Conservation (phyloP, 2,329 filamentous ascomycete species). For the Epicoccum sorghinum region DNA sequence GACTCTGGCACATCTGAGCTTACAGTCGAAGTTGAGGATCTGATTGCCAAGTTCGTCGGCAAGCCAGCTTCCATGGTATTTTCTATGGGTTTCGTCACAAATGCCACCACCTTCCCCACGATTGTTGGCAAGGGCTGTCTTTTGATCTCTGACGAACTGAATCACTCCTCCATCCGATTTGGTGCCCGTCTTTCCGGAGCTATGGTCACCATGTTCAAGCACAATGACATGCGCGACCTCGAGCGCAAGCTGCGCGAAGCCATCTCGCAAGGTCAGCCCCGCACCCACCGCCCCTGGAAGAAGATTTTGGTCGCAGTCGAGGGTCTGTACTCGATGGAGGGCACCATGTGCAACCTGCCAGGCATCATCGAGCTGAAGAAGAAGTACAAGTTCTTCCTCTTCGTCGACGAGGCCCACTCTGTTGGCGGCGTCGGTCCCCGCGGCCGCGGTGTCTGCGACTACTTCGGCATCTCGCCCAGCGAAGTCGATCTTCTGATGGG, state of each 20-base stretch:
- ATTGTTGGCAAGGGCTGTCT: conserved; percentile 91
- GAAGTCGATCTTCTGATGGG: conserved; percentile 98
- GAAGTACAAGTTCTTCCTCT: conserved; percentile 96
- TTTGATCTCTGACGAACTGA: conserved; percentile 95
- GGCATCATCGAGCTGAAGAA: conserved; percentile 85
- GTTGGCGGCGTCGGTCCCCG: conserved; percentile 88
- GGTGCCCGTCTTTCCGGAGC: conserved; percentile 92
- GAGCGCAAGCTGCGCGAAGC: conserved; percentile 86
- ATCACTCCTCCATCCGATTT: conserved; percentile 96
- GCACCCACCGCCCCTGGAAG: conserved; percentile 99
- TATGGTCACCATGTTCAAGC: conserved; percentile 95
- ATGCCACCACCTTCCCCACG: conserved; percentile 89
- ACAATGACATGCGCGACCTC: conserved; percentile 91
- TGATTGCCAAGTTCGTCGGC: conserved; percentile 89
- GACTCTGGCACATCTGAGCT: conserved; percentile 89
- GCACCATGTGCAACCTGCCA: conserved; percentile 97
- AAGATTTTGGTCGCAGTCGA: conserved; percentile 98
- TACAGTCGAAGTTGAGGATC: conserved; percentile 83
- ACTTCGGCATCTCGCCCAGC: conserved; percentile 86
- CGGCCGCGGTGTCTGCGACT: conserved; percentile 94
- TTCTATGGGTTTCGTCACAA: conserved; percentile 98
- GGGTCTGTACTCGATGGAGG: conserved; percentile 98
- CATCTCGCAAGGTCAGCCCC: conserved; percentile 94
- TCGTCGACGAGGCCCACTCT: conserved; percentile 95
- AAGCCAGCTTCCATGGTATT: conserved; percentile 96